A percentile compares a stretch with the other conserved stretches of the same genome.
phyloP scores from a whole-genome alignment of 805 yeast genomes.

The Myxozyma mucilagina region DNA sequence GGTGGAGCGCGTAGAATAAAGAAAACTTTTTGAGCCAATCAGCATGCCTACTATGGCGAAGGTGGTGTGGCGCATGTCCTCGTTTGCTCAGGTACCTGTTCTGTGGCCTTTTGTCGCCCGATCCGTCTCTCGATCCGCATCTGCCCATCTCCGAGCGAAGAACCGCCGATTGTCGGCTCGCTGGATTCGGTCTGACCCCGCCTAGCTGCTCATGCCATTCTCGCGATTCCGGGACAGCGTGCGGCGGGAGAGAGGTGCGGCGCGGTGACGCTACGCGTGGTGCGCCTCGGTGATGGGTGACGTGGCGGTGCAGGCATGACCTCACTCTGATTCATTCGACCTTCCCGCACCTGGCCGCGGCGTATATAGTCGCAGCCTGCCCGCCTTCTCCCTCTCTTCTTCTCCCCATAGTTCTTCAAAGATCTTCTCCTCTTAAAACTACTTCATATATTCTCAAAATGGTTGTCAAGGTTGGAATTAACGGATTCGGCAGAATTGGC shows the following conservation, averaged over 20 bases:
- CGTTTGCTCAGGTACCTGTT: not conserved
- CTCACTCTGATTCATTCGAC: slow-evolving; percentile 1
- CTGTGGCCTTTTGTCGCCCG: not conserved
- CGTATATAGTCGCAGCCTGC: slow-evolving; percentile 10
- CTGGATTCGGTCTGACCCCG: not conserved
- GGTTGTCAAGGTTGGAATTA: slow-evolving; percentile 73
- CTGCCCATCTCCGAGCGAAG: not conserved
- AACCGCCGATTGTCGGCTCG: not conserved
- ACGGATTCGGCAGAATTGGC: slow-evolving; percentile 95
- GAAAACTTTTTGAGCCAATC: not conserved
- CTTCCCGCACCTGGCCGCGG: slow-evolving; percentile 10
- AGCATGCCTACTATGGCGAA: slow-evolving; percentile 1
- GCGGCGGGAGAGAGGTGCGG: slow-evolving; percentile 11
- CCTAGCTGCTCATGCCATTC: not conserved
- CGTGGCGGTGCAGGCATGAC: slow-evolving; percentile 17
- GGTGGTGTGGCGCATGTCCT: not conserved
- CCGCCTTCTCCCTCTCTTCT: slow-evolving; percentile 2
- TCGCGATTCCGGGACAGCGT: slow-evolving; percentile 4
- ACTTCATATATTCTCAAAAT: slow-evolving; percentile 10
- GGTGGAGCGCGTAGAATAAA: not conserved
- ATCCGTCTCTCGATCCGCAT: not conserved
- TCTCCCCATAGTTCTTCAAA: not conserved
- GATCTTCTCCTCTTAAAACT: not conserved
- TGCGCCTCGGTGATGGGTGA: slow-evolving; percentile 14
- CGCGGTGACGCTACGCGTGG: not conserved